These are phyloP conservation scores for Curvularia eragrostidis DNA, from an alignment of 2,329 filamentous ascomycete genomes.

Conservation along the genomic window DNA sequence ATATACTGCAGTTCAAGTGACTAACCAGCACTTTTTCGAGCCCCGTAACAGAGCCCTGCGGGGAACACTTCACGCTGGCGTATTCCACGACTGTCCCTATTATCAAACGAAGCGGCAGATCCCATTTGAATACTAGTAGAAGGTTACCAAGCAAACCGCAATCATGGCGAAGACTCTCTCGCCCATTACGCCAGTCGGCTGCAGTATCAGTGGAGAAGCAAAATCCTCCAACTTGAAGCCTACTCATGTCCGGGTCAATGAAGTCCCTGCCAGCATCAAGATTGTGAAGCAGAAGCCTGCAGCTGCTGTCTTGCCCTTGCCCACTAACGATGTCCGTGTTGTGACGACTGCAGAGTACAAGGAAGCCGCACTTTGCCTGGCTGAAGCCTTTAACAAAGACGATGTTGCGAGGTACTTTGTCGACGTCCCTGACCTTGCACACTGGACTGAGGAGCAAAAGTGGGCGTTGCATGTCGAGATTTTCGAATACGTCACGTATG, in stretches of 20 bases:
- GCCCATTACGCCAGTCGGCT: conserved; percentile 37
- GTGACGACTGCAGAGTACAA: conserved; percentile 72
- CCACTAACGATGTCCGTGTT: conserved; percentile 63
- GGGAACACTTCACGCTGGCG: conserved; percentile 51
- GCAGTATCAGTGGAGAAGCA: conserved; percentile 40
- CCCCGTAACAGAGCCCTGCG: conserved; percentile 23
- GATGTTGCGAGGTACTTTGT: conserved; percentile 77
- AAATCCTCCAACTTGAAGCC: conserved; percentile 50
- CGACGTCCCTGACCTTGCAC: conserved; percentile 70
- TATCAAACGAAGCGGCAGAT: conserved; percentile 56
- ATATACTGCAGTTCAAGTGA: conserved; percentile 45
- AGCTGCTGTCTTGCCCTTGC: conserved; percentile 29
- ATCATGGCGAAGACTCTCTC: conserved; percentile 55
- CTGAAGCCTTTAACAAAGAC: conserved; percentile 78
- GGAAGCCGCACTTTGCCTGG: conserved; percentile 73
- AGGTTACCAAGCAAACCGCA: conserved; percentile 48
- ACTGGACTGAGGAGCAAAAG: conserved; percentile 69
- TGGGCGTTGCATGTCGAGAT: conserved; percentile 80
- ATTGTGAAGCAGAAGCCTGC: conserved; percentile 38
- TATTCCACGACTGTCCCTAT: conserved; percentile 47
- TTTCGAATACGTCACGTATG: conserved; percentile 77
- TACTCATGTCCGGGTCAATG: conserved; percentile 39
- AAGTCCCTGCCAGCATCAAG: conserved; percentile 41
- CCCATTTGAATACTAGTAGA: conserved; percentile 56
- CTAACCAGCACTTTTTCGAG: conserved; percentile 33